Conservation (phyloP, 1,284 basidiomycete species). For the Cryptococcus floricola region DNA sequence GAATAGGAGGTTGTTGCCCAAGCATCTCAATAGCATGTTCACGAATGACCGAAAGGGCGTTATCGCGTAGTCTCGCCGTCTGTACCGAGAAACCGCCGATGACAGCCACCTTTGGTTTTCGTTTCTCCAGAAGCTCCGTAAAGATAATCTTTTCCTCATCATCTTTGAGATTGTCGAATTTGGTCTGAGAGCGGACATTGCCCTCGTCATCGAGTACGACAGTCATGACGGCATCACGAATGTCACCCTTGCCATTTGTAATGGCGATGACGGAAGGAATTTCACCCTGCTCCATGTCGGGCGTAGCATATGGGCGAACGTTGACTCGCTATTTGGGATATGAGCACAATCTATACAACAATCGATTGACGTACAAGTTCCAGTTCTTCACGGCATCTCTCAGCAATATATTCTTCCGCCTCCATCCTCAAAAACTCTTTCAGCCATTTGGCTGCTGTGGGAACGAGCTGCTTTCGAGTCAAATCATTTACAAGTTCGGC, state of each 20-base stretch:
- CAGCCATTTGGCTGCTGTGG: conserved; percentile 78
- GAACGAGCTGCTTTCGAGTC: conserved; percentile 68
- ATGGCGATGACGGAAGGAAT: conserved; percentile 82
- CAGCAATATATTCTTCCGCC: conserved; percentile 77
- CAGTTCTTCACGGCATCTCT: conserved; percentile 63
- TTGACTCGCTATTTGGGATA: conserved; percentile 44
- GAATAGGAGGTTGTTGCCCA: conserved; percentile 33
- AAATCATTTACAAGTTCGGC: conserved; percentile 72
- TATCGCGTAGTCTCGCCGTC: conserved; percentile 55
- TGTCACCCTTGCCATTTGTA: conserved; percentile 93
- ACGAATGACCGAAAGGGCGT: conserved; percentile 55
- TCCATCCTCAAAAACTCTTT: conserved; percentile 86
- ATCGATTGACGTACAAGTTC: conserved; percentile 57
- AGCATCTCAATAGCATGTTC: conserved; percentile 34
- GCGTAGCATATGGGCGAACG: conserved; percentile 64
- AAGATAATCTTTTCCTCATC: conserved; percentile 61
- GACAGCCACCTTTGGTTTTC: conserved; percentile 82
- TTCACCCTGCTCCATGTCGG: conserved; percentile 64
- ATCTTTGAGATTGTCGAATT: conserved; percentile 81
- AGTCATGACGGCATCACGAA: conserved; percentile 79
- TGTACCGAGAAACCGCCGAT: conserved; percentile 83
- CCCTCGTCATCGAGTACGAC: conserved; percentile 85
- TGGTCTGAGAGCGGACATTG: conserved; percentile 79
- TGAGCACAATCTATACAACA: neutral
- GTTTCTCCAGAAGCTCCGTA: conserved; percentile 70